Percentiles rank a stretch among this genome's conserved stretches.
These are phyloP conservation scores for Colletotrichum echinochloae DNA, from an alignment of 2,329 filamentous ascomycete genomes.

Conservation along the genomic window DNA sequence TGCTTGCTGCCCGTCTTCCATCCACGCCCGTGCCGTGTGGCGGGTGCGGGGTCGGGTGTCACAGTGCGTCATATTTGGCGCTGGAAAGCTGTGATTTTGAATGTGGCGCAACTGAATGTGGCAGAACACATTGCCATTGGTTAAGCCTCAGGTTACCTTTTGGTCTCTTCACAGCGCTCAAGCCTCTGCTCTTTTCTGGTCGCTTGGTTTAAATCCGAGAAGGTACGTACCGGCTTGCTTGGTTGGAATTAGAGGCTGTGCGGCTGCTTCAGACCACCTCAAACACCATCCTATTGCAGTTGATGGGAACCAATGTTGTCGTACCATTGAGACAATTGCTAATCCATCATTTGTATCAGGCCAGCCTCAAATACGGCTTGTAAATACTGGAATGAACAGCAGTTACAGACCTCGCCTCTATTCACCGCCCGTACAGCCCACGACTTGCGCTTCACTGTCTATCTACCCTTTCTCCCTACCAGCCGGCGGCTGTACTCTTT, in stretches of 20 bases:
- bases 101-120: conserved; percentile 18
- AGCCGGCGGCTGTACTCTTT: neutral
- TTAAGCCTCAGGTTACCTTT: conserved; percentile 2
- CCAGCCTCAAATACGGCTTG: neutral
- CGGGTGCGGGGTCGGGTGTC: conserved; percentile 14
- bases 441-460: neutral
- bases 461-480: neutral
- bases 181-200: neutral
- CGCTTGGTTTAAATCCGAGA: neutral
- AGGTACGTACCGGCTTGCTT: conserved; percentile 11
- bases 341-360: neutral
- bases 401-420: neutral
- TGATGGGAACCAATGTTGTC: neutral
- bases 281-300: conserved; percentile 2
- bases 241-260: conserved; percentile 7
- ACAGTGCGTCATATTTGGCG: conserved; percentile 13
- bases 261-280: conserved; percentile 16
- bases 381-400: neutral
- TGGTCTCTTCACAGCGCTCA: neutral
- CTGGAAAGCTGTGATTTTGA: conserved; percentile 6
- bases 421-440: neutral
- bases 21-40: conserved; percentile 14
- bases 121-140: conserved; percentile 9
- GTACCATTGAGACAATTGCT: neutral
- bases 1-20: neutral